A percentile compares a stretch with the other conserved stretches of the same genome.
Conservation (phyloP, 2,329 filamentous ascomycete species). For the Aspergillus sp. region DNA sequence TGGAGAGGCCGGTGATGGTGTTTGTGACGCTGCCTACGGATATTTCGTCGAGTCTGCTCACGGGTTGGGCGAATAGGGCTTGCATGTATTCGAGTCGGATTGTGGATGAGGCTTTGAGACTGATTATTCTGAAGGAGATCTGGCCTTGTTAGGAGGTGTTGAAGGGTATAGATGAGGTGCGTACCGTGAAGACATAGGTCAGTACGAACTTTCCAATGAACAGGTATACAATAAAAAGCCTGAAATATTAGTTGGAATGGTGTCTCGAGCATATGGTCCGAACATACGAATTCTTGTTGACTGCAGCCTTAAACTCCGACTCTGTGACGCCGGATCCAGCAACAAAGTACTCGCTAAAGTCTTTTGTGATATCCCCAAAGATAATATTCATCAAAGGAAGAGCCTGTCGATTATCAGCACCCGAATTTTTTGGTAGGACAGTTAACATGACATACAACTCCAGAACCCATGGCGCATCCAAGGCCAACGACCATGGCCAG, state of each 20-base stretch:
- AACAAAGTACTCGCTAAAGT: slow-evolving; percentile 58
- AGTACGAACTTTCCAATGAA: no score
- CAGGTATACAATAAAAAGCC: no score
- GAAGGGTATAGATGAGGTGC: no score
- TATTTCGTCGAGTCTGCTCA: slow-evolving; percentile 51
- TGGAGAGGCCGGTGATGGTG: slow-evolving; percentile 53
- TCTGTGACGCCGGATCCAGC: slow-evolving; percentile 42
- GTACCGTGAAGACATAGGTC: no score
- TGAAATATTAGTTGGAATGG: no score
- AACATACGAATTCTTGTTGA: slow-evolving; percentile 41
- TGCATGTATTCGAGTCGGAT: slow-evolving; percentile 51
- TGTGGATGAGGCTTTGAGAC: slow-evolving; percentile 51
- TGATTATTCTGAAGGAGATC: slow-evolving; percentile 44
- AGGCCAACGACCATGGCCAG: slow-evolving; percentile 11
- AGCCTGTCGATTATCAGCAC: slow-evolving; percentile 10
- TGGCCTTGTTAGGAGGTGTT: no score
- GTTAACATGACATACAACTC: slow-evolving; percentile 17
- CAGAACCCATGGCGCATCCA: slow-evolving; percentile 24
- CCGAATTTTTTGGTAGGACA: no score
- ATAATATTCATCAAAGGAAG: slow-evolving; percentile 60
- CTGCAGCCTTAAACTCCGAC: slow-evolving; percentile 50
- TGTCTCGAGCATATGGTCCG: no score
- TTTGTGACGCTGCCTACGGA: slow-evolving; percentile 52
- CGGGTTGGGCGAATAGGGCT: slow-evolving; percentile 50
- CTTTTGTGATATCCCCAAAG: slow-evolving; percentile 56